Evolutionary conservation across 306 rosid species (phyloP).

Genomic region (Cucurbita maxima): DNA sequence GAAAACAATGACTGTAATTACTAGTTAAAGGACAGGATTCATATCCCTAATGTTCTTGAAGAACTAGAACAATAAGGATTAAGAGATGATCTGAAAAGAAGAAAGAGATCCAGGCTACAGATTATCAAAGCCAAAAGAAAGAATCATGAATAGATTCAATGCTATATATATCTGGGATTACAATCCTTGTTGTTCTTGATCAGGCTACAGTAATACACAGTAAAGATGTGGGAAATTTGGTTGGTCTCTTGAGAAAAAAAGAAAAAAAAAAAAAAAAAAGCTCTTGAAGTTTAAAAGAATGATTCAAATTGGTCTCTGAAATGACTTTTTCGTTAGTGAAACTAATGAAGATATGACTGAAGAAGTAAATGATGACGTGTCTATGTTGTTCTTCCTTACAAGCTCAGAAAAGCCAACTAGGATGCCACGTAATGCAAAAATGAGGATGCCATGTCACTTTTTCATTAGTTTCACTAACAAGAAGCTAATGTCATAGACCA

Average conservation of each 20-base stretch:
- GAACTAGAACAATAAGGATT: background rate
- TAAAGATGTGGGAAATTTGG: background rate
- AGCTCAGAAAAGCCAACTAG: background rate
- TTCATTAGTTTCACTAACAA: background rate
- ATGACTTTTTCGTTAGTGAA: background rate
- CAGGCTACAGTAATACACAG: background rate
- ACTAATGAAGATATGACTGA: background rate
- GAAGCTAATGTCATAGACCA: background rate
- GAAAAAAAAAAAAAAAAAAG: background rate
- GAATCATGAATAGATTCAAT: background rate
- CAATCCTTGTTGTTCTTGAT: background rate
- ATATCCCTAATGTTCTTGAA: background rate
- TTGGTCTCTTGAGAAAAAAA: background rate
- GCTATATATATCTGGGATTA: background rate
- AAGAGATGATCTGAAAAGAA: background rate
- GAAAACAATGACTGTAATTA: background rate
- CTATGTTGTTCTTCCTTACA: background rate
- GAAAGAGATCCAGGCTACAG: background rate
- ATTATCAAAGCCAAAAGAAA: background rate
- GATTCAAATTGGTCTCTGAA: background rate
- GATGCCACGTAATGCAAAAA: background rate
- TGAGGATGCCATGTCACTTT: background rate
- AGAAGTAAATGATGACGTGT: background rate
- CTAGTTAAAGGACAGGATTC: background rate
- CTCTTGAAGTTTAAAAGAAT: background rate